These are phyloP conservation scores for Paecilomyces fulvus DNA, from an alignment of 2,329 filamentous ascomycete genomes.

Conservation along the genomic window DNA sequence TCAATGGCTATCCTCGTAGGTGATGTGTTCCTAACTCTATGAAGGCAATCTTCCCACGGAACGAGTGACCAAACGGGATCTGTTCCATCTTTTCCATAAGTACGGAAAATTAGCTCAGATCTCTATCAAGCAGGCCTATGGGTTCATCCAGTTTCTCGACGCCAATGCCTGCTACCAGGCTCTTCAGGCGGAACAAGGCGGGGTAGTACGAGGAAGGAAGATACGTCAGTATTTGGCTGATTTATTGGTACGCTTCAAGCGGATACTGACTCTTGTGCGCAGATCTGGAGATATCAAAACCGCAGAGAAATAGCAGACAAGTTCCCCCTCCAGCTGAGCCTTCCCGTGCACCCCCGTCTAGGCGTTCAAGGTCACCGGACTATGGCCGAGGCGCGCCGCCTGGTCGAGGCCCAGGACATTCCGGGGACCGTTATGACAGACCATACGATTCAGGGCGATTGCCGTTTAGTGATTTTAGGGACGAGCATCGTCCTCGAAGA, in stretches of 20 bases:
- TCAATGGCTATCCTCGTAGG: not conserved
- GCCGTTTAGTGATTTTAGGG: slow-evolving; percentile 42
- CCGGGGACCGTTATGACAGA: slow-evolving; percentile 39
- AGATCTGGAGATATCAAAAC: slow-evolving; percentile 87
- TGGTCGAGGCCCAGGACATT: slow-evolving; percentile 21
- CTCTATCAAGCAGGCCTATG: slow-evolving; percentile 92
- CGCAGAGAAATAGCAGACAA: slow-evolving; percentile 67
- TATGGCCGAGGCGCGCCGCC: slow-evolving; percentile 37
- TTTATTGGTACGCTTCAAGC: not conserved
- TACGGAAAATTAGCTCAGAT: slow-evolving; percentile 88
- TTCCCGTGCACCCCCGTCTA: slow-evolving; percentile 28
- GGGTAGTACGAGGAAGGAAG: slow-evolving; percentile 76
- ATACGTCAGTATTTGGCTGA: slow-evolving; percentile 62
- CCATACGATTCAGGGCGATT: slow-evolving; percentile 25
- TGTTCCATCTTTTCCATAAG: slow-evolving; percentile 81
- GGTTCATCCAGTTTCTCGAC: slow-evolving; percentile 89
- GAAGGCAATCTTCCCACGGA: slow-evolving; percentile 85
- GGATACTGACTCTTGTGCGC: not conserved
- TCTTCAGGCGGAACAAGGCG: slow-evolving; percentile 69
- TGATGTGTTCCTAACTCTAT: slow-evolving; percentile 4
- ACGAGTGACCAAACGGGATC: slow-evolving; percentile 83
- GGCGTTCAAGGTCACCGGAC: slow-evolving; percentile 58
- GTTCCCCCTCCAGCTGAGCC: slow-evolving; percentile 33
- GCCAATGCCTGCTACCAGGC: slow-evolving; percentile 65
- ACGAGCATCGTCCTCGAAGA: slow-evolving; percentile 37